Evolutionary conservation across 2,329 filamentous ascomycete species (phyloP).

Genomic region (Alternaria arbusti): DNA sequence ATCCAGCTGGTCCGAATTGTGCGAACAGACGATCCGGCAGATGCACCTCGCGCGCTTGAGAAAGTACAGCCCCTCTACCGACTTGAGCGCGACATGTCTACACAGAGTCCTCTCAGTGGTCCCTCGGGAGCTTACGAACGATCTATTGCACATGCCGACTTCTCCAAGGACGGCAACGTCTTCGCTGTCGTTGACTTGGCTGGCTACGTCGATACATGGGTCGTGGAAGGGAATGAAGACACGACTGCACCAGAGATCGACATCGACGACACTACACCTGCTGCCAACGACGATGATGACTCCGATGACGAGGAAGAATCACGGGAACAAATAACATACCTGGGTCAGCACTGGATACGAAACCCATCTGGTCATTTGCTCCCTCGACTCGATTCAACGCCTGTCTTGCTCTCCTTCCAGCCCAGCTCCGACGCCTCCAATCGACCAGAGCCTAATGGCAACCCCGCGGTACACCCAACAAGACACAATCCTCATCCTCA

Average conservation of each 20-base stretch:
- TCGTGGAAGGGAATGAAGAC: conserved; percentile 67
- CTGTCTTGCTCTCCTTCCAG: conserved; percentile 56
- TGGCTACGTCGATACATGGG: conserved; percentile 87
- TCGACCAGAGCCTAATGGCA: conserved; percentile 50
- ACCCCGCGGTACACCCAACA: conserved; percentile 58
- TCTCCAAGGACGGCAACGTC: conserved; percentile 80
- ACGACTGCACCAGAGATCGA: conserved; percentile 51
- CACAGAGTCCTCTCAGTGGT: conserved; percentile 59
- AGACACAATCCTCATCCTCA: conserved; percentile 59
- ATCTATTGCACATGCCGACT: conserved; percentile 74
- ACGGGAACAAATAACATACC: conserved; percentile 56
- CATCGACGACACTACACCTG: conserved; percentile 39
- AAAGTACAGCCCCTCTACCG: conserved; percentile 50
- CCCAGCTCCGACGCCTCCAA: conserved; percentile 36
- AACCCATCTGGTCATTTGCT: conserved; percentile 68
- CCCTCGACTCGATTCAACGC: conserved; percentile 54
- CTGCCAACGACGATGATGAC: conserved; percentile 40
- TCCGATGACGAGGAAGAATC: conserved; percentile 55
- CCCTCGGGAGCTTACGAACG: conserved; percentile 78
- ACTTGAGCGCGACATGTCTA: conserved; percentile 34
- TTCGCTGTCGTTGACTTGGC: conserved; percentile 81
- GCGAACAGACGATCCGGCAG: conserved; percentile 48
- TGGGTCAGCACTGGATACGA: conserved; percentile 73
- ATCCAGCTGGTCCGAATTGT: conserved; percentile 57
- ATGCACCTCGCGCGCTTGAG: conserved; percentile 47